Base-by-base conservation (phyloP, 164 flowering plant species). In the Saururus chinensis region DNA sequence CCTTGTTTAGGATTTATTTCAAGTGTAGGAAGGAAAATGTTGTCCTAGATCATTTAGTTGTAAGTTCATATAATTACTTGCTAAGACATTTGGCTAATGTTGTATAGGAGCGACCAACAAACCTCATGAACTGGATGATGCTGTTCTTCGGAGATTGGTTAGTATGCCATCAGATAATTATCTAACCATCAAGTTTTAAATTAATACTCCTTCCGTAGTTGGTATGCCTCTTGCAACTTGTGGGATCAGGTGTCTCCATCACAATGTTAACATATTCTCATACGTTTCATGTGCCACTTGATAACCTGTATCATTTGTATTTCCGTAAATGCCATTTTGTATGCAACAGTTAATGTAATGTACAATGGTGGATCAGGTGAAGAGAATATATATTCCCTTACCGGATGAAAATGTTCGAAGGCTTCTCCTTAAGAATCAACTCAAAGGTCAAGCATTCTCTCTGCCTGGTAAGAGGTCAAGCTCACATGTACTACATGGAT, bases 111-210 rank as follows among this genome's bases (percentile, higher is more conserved):
- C 98, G 45, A 95, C 98, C 16, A 95, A 95, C 77, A 95, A 91
- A 75, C 99, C 99, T 52, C 98, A 91, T 67, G 99, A 95, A 70
- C 64, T 95, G 77, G 99, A 95, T 74, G 98, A 95, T 77, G 98
- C 99, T 55, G 98, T 93, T 71, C 89, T 93, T 51, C 78, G 98
- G 76, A 80, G 98, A 85, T 70, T 93, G 97, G 99, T 93, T 14
- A 74, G 95, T 75, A 66, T 72, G 1, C 19, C 56, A 16, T 65
- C 49, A 14, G 12, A 42, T 42, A 10, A 42, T 10, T 10, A 10
- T 10, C 12, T 9, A 42, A 10, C 17, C 49, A 42, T 10, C 49
- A 10, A 10, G 12, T 42, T 42, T 42, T 42, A 10, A 10, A 1
- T 42, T 42, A 1, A 4, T 42, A 14, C 17, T 1, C 17, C 1